Evolutionary conservation across 106 monocot species (phyloP), one percentile per base, ranked within the genome.

Genomic region (Posidonia australis): DNA sequence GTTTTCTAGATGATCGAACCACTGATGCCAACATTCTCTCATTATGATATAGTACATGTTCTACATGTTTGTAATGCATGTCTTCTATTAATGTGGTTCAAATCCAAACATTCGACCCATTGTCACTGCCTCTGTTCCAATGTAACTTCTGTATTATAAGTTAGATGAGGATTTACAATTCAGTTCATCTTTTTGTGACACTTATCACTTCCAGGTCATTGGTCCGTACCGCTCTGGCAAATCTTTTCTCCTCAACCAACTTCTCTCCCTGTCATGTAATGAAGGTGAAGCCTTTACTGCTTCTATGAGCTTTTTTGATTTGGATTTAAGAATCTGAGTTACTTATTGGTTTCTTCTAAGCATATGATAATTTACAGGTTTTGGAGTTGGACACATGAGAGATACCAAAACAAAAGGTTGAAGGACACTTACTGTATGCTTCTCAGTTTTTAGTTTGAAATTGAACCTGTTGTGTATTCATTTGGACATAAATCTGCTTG

Each of bases 361-460:
- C 28, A 46, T 53, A 20, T 52, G 9, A 48, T 64, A 44, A 45
- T 59, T 56, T 84, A 28, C 76, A 98, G 96, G 90, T 79, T 98
- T 98, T 73, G 96, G 96, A 51, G 96, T 98, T 77, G 96, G 96
- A 30, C 96, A 98, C 75, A 90, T 98, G 96, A 87, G 96, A 41
- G 96, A 98, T 75, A 98, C 96, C n/a, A 98, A 98, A 77, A 98
- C 96, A 59, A 98, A 98, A 91, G 96, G 96, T 98, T 72, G 46
- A 63, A 57, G 61, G 17, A 56, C 30, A 42, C 41, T 44, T 62
- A 46, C 32, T 68, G 17, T 18, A 58, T 1, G 49, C 49, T 26
- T 17, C 26, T 62, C 19, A 29, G 13, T 63, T 23, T 28, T 28
- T 46, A 30, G 43, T 11, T 60, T 13, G 22, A 27, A 67, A 6